Evolutionary conservation across 495 filamentous ascomycete species (phyloP), one percentile per base, ranked within the genome.

Genomic region (Cetradonia linearis): DNA sequence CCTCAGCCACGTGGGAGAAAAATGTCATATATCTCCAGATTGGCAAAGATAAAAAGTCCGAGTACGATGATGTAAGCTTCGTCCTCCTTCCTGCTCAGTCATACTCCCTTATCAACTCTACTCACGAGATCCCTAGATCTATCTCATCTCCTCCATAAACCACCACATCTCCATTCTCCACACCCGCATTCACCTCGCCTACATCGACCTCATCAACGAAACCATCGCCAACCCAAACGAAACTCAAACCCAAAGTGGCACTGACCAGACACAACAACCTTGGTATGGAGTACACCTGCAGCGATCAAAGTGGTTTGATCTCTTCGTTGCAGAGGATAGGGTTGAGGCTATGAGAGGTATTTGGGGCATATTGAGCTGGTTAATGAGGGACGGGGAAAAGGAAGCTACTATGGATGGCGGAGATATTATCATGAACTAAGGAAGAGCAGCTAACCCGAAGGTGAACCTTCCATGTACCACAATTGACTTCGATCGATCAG

Each of bases 161-260:
- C 89, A 94, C 69, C 91, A 96, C 62, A 70, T 95, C 42, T 81
- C 81, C 57, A 80, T 96, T 52, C 65, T 94, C 47, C 80, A 88
- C 56, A 78, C 91, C 30, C 81, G 86, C 31, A 81, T 95, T 52
- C 88, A 90, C 59, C 72, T 73, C 23, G 70, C 73, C 18, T 83
- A 94, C 61, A 70, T 92, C 36, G 79, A 79, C 0, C 69, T 74
- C 49, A 68, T 87, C 34, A 76, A 73, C 37, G 62, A 67, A 2
- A 73, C 73, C 1, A 55, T 60, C 23, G 33, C 73, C 50, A 33
- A 70, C 62, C 42, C 20, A 7, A 46, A 44, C 40, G 9, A 46
- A 52, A 48, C 9, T 67, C 68, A 65, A 59, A 68, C 5, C 36
- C 42, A 1, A 2, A 58, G n/a, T 6, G 20, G 1, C n/a, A 23